Evolutionary conservation across 192 early-diverging fungal genomes (phyloP).

Genomic region (Entomortierella chlamydospora): DNA sequence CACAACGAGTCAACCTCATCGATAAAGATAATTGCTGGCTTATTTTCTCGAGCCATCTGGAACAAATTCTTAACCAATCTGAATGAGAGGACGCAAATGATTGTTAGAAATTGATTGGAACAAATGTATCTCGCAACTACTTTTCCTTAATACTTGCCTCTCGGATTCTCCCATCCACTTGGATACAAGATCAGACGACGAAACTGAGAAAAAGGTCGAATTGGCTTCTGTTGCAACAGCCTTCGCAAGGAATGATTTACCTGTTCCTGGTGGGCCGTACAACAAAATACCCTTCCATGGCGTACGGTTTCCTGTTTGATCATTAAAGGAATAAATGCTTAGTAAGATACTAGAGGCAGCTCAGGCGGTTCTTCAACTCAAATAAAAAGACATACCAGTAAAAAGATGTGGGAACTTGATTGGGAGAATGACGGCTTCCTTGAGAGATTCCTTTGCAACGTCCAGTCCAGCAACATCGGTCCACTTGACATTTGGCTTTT

Average conservation of each 20-base stretch:
- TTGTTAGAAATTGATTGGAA: no score
- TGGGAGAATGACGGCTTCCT: constrained; percentile 98
- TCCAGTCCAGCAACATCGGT: constrained; percentile 97
- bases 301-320: constrained; percentile 77
- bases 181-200: constrained; percentile 97
- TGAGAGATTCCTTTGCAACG: constrained; percentile 93
- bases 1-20: constrained; percentile 99
- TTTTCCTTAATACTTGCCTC: no score
- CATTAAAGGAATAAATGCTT: not conserved
- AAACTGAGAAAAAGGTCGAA: constrained; percentile 96
- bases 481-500: constrained; percentile 98
- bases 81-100: no score
- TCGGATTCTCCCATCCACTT: constrained; percentile 99
- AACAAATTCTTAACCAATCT: constrained; percentile 95
- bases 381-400: constrained; percentile 73
- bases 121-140: no score
- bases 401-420: constrained; percentile 98
- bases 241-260: constrained; percentile 97
- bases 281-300: constrained; percentile 98
- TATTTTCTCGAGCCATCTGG: constrained; percentile 90
- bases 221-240: constrained; percentile 98
- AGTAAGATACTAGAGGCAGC: no score
- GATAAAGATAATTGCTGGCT: constrained; percentile 98
- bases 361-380: no score
- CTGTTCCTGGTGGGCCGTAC: constrained; percentile 98